Conservation (phyloP, 192 early-diverging fungal species). For the Coemansia reversa region DNA sequence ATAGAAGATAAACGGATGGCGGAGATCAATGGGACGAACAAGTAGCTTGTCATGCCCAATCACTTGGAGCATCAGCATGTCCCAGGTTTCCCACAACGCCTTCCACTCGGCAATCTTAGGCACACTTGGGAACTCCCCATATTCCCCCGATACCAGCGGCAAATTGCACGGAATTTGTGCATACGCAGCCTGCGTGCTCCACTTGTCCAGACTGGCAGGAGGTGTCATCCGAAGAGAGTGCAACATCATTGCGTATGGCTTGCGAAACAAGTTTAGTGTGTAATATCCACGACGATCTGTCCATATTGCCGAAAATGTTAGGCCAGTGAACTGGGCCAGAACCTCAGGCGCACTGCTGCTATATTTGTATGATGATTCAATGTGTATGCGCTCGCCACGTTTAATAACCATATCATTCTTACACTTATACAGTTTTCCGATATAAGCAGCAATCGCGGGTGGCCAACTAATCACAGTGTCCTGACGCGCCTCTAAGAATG, state of each 20-base stretch:
- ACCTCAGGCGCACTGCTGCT: slow-evolving; percentile 54
- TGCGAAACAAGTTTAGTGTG: slow-evolving; percentile 58
- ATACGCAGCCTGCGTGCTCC: slow-evolving; percentile 9
- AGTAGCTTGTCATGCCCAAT: slow-evolving; percentile 58
- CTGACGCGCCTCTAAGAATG: slow-evolving; percentile 67
- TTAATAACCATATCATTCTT: slow-evolving; percentile 51
- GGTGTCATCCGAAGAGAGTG: not conserved
- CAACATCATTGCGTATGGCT: slow-evolving; percentile 39
- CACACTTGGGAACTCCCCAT: slow-evolving; percentile 30
- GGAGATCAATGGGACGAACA: slow-evolving; percentile 74
- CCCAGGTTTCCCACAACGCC: slow-evolving; percentile 81
- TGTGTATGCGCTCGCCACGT: slow-evolving; percentile 79
- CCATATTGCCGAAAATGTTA: slow-evolving; percentile 57
- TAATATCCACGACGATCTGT: slow-evolving; percentile 57
- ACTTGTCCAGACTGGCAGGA: slow-evolving; percentile 17
- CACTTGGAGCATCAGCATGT: slow-evolving; percentile 65
- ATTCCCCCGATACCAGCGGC: not conserved
- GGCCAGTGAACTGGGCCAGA: slow-evolving; percentile 53
- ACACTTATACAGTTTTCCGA: slow-evolving; percentile 19
- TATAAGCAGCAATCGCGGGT: slow-evolving; percentile 7
- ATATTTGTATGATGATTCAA: slow-evolving; percentile 92
- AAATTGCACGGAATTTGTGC: not conserved
- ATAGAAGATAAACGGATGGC: slow-evolving; percentile 91
- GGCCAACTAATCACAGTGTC: slow-evolving; percentile 57
- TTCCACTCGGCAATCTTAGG: slow-evolving; percentile 74